phyloP scores from a whole-genome alignment of 2,329 filamentous ascomycete genomes.

The Fusarium secorum region DNA sequence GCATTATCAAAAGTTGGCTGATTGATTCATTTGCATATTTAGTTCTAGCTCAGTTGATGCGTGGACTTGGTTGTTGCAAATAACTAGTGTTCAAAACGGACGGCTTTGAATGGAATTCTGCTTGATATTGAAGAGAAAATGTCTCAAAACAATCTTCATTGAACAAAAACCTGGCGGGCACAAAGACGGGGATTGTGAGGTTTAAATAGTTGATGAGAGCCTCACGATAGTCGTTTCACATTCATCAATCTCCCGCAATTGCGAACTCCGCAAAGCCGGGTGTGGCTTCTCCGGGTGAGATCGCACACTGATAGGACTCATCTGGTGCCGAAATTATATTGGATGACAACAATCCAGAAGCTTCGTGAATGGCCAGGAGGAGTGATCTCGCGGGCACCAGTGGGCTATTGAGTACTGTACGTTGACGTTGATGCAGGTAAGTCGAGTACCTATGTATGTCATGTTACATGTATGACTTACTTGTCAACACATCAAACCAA shows the following conservation, averaged over 20 bases:
- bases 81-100: neutral
- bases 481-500: conserved; percentile 9
- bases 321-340: neutral
- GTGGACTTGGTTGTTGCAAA: neutral
- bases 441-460: conserved; percentile 25
- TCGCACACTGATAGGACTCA: neutral
- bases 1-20: conserved; percentile 36
- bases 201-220: conserved; percentile 23
- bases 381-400: neutral
- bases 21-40: conserved; percentile 28
- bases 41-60: neutral
- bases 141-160: neutral
- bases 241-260: conserved; percentile 17
- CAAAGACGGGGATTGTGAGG: neutral
- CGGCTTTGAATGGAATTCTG: neutral
- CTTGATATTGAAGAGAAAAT: neutral
- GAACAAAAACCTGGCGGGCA: too few species aligned
- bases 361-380: conserved; percentile 8
- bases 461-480: conserved; percentile 29
- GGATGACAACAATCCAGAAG: neutral
- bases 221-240: neutral
- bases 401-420: neutral
- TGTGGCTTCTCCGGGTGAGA: conserved; percentile 5
- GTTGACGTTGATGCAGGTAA: neutral
- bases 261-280: conserved; percentile 28